Conservation (phyloP, 1,139 yeast species). For the Debaryomyces subglobosus region DNA sequence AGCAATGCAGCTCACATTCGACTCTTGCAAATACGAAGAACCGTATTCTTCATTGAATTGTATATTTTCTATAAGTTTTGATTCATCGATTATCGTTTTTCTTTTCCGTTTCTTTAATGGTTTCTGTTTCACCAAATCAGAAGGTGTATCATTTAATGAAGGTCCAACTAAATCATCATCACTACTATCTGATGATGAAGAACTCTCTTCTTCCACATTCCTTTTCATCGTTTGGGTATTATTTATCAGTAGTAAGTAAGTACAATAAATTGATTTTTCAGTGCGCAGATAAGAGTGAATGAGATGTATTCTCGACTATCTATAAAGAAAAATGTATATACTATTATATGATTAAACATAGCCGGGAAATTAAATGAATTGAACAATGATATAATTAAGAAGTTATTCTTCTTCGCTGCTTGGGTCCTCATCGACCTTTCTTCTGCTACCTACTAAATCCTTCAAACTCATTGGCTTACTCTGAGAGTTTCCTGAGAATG, state of each 20-base stretch:
- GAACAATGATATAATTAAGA: background rate
- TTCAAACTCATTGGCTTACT: slow-evolving; percentile 45
- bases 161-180: slow-evolving; percentile 16
- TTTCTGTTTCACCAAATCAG: background rate
- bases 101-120: slow-evolving; percentile 8
- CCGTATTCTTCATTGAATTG: slow-evolving; percentile 10
- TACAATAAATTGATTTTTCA: background rate
- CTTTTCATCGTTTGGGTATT: slow-evolving; percentile 2
- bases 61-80: slow-evolving; percentile 4
- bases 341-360: background rate
- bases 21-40: slow-evolving; percentile 10
- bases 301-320: background rate
- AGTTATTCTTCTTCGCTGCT: slow-evolving; percentile 47
- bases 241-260: background rate
- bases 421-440: slow-evolving; percentile 27
- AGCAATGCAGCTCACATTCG: slow-evolving; percentile 10
- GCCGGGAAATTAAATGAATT: background rate
- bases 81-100: slow-evolving; percentile 2
- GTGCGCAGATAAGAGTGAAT: slow-evolving; percentile 3
- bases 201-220: slow-evolving; percentile 3
- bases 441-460: slow-evolving; percentile 37
- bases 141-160: slow-evolving; percentile 2
- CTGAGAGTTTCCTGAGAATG: slow-evolving; percentile 7
- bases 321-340: background rate
- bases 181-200: slow-evolving; percentile 10